These are phyloP conservation scores for Amanita molliuscula DNA, from an alignment of 768 basidiomycete genomes.

Conservation along the genomic window DNA sequence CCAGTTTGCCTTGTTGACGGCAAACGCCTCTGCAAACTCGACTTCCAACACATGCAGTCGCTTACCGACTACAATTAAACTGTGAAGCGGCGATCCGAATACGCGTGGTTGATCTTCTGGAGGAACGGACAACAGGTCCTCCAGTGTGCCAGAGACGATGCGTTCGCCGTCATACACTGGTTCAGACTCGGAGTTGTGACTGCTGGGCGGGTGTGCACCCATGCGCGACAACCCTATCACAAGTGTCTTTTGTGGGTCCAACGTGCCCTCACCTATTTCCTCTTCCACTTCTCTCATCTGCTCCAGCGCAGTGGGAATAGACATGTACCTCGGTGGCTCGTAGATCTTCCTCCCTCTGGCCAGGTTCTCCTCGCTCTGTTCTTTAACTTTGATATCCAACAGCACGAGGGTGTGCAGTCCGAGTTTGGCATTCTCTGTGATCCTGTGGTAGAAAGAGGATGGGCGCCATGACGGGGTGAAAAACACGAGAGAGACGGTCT, in stretches of 20 bases:
- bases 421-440: conserved; percentile 80
- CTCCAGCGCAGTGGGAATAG: conserved; percentile 74
- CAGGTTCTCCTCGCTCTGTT: conserved; percentile 94
- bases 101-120: conserved; percentile 44
- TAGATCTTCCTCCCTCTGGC: conserved; percentile 95
- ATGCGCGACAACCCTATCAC: conserved; percentile 73
- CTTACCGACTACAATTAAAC: conserved; percentile 84
- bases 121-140: conserved; percentile 64
- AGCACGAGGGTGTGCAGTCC: conserved; percentile 94
- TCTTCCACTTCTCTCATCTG: conserved; percentile 68
- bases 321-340: conserved; percentile 97
- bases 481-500: conserved; percentile 92
- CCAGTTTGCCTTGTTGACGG: conserved; percentile 57
- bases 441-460: conserved; percentile 86
- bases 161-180: conserved; percentile 49
- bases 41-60: conserved; percentile 87
- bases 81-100: conserved; percentile 86
- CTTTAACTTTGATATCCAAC: conserved; percentile 96
- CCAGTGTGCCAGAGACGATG: conserved; percentile 79
- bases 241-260: conserved; percentile 49
- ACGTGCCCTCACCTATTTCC: conserved; percentile 35
- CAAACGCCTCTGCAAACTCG: conserved; percentile 77
- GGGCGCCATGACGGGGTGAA: conserved; percentile 98
- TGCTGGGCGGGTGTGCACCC: conserved; percentile 28
- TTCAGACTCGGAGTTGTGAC: neutral